Evolutionary conservation across 1,284 basidiomycete species (phyloP).

Genomic region (Marasmius fiardii): DNA sequence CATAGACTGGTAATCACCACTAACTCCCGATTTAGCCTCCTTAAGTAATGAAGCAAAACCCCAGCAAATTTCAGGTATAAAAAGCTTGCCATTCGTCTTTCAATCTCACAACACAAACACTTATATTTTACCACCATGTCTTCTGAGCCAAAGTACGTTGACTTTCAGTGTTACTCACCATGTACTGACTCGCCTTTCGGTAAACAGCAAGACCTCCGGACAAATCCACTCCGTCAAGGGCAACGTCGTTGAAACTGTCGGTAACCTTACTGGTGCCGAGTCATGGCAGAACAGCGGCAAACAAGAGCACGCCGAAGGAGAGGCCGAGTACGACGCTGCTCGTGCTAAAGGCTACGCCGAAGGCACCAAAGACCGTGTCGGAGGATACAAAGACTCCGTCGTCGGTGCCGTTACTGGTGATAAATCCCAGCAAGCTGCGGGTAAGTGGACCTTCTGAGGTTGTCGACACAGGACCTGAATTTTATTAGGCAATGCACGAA

Average conservation of each 20-base stretch:
- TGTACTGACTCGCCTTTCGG: not conserved
- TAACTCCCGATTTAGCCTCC: too few species aligned
- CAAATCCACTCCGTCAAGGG: slow-evolving; percentile 55
- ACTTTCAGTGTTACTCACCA: not conserved
- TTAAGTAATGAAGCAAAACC: too few species aligned
- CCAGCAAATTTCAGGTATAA: not conserved
- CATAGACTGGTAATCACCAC: too few species aligned
- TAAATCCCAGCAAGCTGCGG: slow-evolving; percentile 18
- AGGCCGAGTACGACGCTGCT: slow-evolving; percentile 51
- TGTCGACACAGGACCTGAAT: slow-evolving; percentile 16
- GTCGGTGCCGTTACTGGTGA: slow-evolving; percentile 49
- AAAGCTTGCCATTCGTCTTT: not conserved
- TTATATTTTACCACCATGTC: not conserved
- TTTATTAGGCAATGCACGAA: slow-evolving; percentile 39
- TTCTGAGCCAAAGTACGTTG: not conserved
- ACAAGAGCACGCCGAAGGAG: slow-evolving; percentile 58
- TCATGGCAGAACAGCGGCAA: slow-evolving; percentile 50
- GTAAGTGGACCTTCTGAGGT: not conserved
- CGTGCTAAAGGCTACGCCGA: slow-evolving; percentile 51
- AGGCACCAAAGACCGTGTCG: slow-evolving; percentile 50
- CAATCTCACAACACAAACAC: not conserved
- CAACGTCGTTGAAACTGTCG: slow-evolving; percentile 49
- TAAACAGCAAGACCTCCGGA: slow-evolving; percentile 47
- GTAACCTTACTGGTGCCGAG: slow-evolving; percentile 42
- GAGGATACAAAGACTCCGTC: slow-evolving; percentile 64